Evolutionary conservation across 495 filamentous ascomycete species (phyloP), one percentile per base, ranked within the genome.

Genomic region (Margaritispora aquatica): DNA sequence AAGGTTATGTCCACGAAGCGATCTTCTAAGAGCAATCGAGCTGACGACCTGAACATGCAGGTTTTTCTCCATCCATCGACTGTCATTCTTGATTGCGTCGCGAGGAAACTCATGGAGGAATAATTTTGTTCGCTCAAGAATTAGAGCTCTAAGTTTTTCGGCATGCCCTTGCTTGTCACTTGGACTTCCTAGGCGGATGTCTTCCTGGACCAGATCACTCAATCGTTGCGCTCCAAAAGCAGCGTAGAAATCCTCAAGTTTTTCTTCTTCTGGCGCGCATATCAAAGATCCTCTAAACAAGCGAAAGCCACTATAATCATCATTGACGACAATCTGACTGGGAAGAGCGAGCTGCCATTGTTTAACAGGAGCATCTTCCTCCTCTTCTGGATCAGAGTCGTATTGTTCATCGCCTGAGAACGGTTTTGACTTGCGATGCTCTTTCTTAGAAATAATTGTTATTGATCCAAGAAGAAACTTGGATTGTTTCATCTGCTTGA

Each of bases 11-110:
- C 84, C 86, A 58, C 76, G 83, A 21, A 97, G 80, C 22, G 87
- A 87, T 52, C 87, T 80, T 22, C 86, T 84, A 49, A 96, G 79
- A 4, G 82, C 79, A 51, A 98, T 84, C 1, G 85, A 85, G 20
- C 80, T 78, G 13, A 96, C 92, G 46, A 84, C 78, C 57, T 86
- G 76, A n/a, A 97, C 87, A 9, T 74, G 77, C 13, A 99, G 73
- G 63, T 93, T 89, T 61, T 89, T 88, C 68, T 96, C 91, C 9
- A 97, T 76, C 94, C 94, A 99, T 63, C 83, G 85, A 13, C 81
- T 79, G 69, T 96, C 91, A 66, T 90, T 89, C 56, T 86, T 88
- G 60, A 97, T 83, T 9, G 80, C 73, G 55, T 92, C 86, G 41
- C 86, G 83, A 38, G 68, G 74, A 60, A 79, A 77, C 58, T 74